These are phyloP conservation scores for Puya raimondii DNA, from an alignment of 176 grass and related monocot genomes.

Conservation along the genomic window DNA sequence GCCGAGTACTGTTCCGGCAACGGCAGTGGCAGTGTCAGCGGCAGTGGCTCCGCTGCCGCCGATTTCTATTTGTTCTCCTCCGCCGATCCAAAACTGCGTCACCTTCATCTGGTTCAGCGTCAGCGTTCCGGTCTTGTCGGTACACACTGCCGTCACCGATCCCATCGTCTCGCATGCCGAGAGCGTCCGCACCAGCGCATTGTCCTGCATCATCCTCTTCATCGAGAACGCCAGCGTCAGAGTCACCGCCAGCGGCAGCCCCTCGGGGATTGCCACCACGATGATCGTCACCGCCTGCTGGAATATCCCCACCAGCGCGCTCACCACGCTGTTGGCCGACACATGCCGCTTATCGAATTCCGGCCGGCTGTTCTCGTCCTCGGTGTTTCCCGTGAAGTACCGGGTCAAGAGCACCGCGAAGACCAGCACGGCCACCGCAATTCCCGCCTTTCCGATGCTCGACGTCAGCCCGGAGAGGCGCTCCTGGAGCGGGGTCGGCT, in stretches of 20 bases:
- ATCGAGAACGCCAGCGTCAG: slow-evolving; percentile 89
- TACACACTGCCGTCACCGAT: slow-evolving; percentile 68
- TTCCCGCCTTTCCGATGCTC: slow-evolving; percentile 70
- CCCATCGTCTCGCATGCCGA: slow-evolving; percentile 97
- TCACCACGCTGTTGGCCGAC: slow-evolving; percentile 34
- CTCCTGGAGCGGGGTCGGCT: slow-evolving; percentile 67
- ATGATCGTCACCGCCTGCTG: slow-evolving; percentile 86
- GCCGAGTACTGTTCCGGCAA: background rate
- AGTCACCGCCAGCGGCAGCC: slow-evolving; percentile 74
- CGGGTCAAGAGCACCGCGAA: slow-evolving; percentile 52
- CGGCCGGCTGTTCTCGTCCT: slow-evolving; percentile 31
- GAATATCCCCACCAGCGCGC: slow-evolving; percentile 48
- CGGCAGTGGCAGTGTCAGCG: background rate
- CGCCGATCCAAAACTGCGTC: slow-evolving; percentile 62
- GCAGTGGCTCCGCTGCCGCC: background rate
- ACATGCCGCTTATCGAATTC: slow-evolving; percentile 35
- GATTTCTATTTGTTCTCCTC: background rate
- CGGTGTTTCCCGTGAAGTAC: slow-evolving; percentile 66
- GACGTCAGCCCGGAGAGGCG: slow-evolving; percentile 57
- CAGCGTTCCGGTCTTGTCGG: slow-evolving; percentile 84
- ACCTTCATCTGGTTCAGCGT: slow-evolving; percentile 85
- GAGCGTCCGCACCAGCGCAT: slow-evolving; percentile 69
- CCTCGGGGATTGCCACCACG: slow-evolving; percentile 83
- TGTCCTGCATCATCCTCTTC: slow-evolving; percentile 89
- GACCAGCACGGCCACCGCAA: slow-evolving; percentile 46